phyloP scores from a whole-genome alignment of 2,329 filamentous ascomycete species.

The Cercospora sp. region DNA sequence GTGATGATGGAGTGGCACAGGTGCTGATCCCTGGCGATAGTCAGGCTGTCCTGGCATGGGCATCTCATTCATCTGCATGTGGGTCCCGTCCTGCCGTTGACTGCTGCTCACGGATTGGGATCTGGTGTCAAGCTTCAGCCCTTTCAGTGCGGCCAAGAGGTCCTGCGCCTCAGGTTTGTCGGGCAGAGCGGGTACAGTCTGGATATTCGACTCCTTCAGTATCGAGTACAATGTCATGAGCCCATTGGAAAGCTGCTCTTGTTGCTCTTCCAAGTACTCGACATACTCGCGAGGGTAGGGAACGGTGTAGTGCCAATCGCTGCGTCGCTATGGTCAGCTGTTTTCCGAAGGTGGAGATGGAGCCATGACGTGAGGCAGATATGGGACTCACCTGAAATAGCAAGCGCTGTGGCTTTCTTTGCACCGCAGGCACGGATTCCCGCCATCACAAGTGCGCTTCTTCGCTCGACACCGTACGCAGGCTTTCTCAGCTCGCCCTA shows the following conservation, averaged over 20 bases:
- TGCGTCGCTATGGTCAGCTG: background rate
- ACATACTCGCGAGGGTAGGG: conserved; percentile 29
- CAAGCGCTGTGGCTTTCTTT: conserved; percentile 29
- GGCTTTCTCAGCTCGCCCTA: conserved; percentile 25
- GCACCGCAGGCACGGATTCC: conserved; percentile 25
- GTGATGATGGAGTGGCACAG: conserved; percentile 9
- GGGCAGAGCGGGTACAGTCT: conserved; percentile 23
- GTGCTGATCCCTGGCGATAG: conserved; percentile 5
- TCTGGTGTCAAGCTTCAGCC: conserved; percentile 14
- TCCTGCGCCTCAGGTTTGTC: conserved; percentile 26
- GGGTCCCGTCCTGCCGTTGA: background rate
- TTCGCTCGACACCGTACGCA: conserved; percentile 29
- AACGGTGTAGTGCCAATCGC: conserved; percentile 29
- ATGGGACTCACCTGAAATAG: conserved; percentile 26
- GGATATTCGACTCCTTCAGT: conserved; percentile 27
- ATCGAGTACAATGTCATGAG: conserved; percentile 26
- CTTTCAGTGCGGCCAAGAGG: conserved; percentile 21
- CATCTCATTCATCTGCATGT: conserved; percentile 11
- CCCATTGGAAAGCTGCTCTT: conserved; percentile 25
- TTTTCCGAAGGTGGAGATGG: background rate
- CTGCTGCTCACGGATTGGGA: background rate
- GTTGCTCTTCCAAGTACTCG: conserved; percentile 28
- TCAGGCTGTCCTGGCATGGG: background rate
- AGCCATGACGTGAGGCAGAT: background rate
- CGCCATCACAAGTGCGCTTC: conserved; percentile 28